These are phyloP conservation scores for Psilocybe cyanescens DNA, from an alignment of 768 basidiomycete genomes.

Conservation along the genomic window DNA sequence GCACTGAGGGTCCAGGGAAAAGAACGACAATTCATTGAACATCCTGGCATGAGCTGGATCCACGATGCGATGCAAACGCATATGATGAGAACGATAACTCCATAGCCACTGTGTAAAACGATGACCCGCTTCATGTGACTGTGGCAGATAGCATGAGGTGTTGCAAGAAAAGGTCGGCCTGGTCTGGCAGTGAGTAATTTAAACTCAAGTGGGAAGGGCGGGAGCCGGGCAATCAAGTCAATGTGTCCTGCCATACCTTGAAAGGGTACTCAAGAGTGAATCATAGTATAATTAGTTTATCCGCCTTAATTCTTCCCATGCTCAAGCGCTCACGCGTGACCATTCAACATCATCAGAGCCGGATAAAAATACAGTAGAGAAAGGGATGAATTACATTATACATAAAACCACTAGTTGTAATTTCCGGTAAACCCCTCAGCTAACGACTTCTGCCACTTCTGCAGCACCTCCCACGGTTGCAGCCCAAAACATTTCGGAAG, in stretches of 20 bases:
- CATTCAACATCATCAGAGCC: neutral
- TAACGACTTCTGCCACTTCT: neutral
- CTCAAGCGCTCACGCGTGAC: constrained; percentile 1
- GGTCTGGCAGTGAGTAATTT: constrained; percentile 5
- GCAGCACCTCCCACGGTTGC: constrained; percentile 1
- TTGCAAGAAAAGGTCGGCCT: constrained; percentile 5
- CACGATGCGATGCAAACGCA: constrained; percentile 14
- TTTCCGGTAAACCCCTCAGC: neutral
- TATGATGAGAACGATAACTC: constrained; percentile 17
- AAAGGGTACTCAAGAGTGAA: neutral
- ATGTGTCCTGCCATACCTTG: neutral
- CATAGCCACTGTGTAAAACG: constrained; percentile 24
- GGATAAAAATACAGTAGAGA: neutral
- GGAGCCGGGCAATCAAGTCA: constrained; percentile 5
- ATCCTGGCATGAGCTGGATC: constrained; percentile 1
- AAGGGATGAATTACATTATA: neutral
- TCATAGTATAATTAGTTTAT: constrained; percentile 1
- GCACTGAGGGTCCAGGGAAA: neutral
- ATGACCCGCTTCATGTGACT: constrained; percentile 35
- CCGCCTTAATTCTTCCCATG: neutral
- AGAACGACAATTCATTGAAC: neutral
- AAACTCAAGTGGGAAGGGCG: constrained; percentile 13
- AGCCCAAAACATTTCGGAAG: constrained; percentile 14
- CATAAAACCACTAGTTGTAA: neutral
- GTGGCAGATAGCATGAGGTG: constrained; percentile 17